Evolutionary conservation across 495 filamentous ascomycete species (phyloP).

Genomic region (Acidomyces sp.): DNA sequence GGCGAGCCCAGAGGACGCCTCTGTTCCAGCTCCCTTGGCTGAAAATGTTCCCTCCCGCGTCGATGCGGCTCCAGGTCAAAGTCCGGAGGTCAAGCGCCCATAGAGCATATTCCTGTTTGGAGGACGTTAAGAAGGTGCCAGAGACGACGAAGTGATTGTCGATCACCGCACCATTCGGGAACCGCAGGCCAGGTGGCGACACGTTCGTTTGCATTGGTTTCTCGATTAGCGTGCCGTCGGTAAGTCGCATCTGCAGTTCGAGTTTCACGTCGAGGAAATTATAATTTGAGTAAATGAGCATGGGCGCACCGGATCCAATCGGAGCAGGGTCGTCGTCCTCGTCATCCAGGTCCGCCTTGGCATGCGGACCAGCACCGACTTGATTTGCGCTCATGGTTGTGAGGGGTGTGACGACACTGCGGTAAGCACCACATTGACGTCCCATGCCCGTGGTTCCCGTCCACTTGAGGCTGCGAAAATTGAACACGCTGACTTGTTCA

Average conservation of each 20-base stretch:
- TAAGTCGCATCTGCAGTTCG: slow-evolving; percentile 73
- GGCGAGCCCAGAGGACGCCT: slow-evolving; percentile 78
- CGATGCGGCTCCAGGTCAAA: slow-evolving; percentile 86
- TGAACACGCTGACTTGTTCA: slow-evolving; percentile 96
- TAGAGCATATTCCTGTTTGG: slow-evolving; percentile 94
- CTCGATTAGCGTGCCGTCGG: slow-evolving; percentile 75
- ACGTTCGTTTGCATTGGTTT: slow-evolving; percentile 77
- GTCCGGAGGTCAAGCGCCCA: slow-evolving; percentile 87
- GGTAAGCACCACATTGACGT: slow-evolving; percentile 87
- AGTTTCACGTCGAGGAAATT: slow-evolving; percentile 96
- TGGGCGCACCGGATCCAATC: slow-evolving; percentile 54
- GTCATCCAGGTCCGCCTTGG: slow-evolving; percentile 29
- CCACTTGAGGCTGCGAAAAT: slow-evolving; percentile 92
- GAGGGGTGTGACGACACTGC: slow-evolving; percentile 83
- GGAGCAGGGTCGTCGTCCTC: slow-evolving; percentile 25
- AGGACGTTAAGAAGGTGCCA: slow-evolving; percentile 91
- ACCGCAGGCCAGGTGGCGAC: slow-evolving; percentile 81
- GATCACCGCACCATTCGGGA: slow-evolving; percentile 88
- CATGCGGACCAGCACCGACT: slow-evolving; percentile 45
- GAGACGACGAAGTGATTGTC: slow-evolving; percentile 93
- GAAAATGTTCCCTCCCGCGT: slow-evolving; percentile 88
- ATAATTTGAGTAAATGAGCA: slow-evolving; percentile 98
- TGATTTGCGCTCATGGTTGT: slow-evolving; percentile 53
- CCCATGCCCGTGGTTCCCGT: slow-evolving; percentile 71
- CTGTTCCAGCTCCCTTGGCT: slow-evolving; percentile 95